Evolutionary conservation across 805 yeast genomes (phyloP), one percentile per base, ranked within the genome.

Genomic region (Lachancea lanzarotensis): DNA sequence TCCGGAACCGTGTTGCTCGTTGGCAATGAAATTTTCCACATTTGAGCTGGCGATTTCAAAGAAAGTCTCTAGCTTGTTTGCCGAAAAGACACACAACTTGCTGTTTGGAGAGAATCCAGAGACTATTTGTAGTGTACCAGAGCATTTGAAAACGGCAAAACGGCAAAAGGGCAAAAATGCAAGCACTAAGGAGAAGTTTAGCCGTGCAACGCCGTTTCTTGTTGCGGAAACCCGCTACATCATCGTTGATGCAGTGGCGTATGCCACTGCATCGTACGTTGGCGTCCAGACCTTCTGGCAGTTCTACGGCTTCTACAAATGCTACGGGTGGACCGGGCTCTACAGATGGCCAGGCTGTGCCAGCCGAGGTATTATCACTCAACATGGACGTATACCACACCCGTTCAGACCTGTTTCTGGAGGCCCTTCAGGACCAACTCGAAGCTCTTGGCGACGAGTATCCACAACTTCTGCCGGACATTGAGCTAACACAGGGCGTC

Each of bases 391-490:
- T 81, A 45, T 93, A 85, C 65, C 88, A 84, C 58, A 60, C 61
- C 5, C 60, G 71, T 3, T 76, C 96, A 1, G 84, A 84, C 50
- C 72, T 67, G 17, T 83, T 87, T 45, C 65, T 93, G 42, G 97
- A 91, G 54, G 52, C 65, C 1, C 65, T 93, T 35, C 69, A 81
- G 16, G 86, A 79, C 38, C 78, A 78, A 38, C 68, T 85, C 50
- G 97, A 90, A 54, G 69, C 58, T 3, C 67, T 90, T 22, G 71
- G 83, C 18, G 95, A 86, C 51, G 58, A 62, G 11, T 63, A 64
- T 41, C 84, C 86, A 3, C 76, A 76, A 26, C 65, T 87, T 89
- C 84, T 61, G 75, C 82, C 46, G 88, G 93, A 66, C 75, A 84
- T 57, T 68, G 85, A 48, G 74, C 69, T 55, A 10, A 56, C 66